Base-by-base conservation (phyloP, 768 basidiomycete species). In the Pleurotus djamor region DNA sequence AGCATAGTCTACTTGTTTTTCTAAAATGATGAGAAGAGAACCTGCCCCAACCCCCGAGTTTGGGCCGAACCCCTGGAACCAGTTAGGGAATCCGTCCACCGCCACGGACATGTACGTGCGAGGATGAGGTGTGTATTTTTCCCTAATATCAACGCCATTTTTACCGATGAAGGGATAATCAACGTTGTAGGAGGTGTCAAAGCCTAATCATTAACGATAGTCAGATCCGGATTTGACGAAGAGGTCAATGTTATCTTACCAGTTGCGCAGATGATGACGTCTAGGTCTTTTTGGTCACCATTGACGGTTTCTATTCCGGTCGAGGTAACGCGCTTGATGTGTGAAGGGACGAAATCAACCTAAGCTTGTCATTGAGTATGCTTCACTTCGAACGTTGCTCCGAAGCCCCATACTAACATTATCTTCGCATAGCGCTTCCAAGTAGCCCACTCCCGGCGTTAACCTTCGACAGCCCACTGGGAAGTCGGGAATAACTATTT, bases 11-110 rank as follows among this genome's bases (percentile, higher is more conserved):
- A 85, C 77, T 62, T 86, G 79, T 10, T 76, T 71, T 68, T 88
- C 86, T 37, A 85, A 74, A 0, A 88, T 41, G 17, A 83, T 68
- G 2, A 87, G 66, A n/a, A 88, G 68, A 13, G 82, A 82, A 0
- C 86, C 84, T 0, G 80, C 74, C 2, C 83, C 84, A 13, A 86
- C 78, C 6, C 64, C 76, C 0, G 83, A 74, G 66, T 86, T 87
- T 2, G 87, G 86, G 0, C 87, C 86, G 8, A 82, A 64, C 16
- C 72, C 66, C 57, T 79, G 74, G 74, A 88, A 88, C 79, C 80
- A 83, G 69, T 87, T 89, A n/a, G 88, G 88, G 70, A 88, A 88
- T 6, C 82, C 84, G 49, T 86, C 82, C 16, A 83, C 77, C 17
- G 81, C 79, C 35, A 88, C 66, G 5, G 82, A 76, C 5, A 89